Base-by-base conservation (phyloP, 768 basidiomycete genomes). In the Dendrothele bispora region DNA sequence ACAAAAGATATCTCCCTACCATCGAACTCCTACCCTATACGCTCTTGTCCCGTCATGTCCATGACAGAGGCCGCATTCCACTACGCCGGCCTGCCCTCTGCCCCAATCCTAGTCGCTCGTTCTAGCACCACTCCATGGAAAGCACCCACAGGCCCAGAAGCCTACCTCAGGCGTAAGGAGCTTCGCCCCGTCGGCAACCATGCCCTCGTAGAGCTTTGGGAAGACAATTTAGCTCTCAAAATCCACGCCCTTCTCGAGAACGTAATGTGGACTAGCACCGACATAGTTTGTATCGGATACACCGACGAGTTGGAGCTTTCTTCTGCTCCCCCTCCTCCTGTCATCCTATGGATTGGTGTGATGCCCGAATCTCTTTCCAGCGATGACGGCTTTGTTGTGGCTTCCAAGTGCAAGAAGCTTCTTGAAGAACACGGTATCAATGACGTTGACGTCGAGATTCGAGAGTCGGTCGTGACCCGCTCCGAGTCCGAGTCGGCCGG, bases 261-360 rank as follows among this genome's bases (percentile, higher is more conserved):
- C 35, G 59, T 69, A 8, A 37, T 50, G 26, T 69, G 61, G 57
- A 58, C 67, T 15, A 62, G 57, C 50, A 58, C 55, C 21, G 56
- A 65, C 46, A 36, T 53, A 28, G 53, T 65, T 37, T 61, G 66
- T 49, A 61, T 68, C 30, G 66, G 44, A 36, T 14, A 42, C n/a
- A 51, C 39, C 22, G 55, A 48, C 18, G 49, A 61, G 30, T n/a
- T n/a, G n/a, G n/a, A n/a, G n/a, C n/a, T n/a, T n/a, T 36, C 51
- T 40, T 49, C 52, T 32, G 32, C 36, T 21, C 49, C 49, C 36
- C 47, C 52, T 32, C 29, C 36, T 21, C 49, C 49, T 34, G 58
- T 65, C 48, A 46, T 69, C 44, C 38, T 70, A 43, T 67, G 61
- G 63, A 61, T 69, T 29, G 70, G 65, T 15, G 63, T 71, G n/a